phyloP scores from a whole-genome alignment of 2,329 filamentous ascomycete species.

The Fusarium devonianum region DNA sequence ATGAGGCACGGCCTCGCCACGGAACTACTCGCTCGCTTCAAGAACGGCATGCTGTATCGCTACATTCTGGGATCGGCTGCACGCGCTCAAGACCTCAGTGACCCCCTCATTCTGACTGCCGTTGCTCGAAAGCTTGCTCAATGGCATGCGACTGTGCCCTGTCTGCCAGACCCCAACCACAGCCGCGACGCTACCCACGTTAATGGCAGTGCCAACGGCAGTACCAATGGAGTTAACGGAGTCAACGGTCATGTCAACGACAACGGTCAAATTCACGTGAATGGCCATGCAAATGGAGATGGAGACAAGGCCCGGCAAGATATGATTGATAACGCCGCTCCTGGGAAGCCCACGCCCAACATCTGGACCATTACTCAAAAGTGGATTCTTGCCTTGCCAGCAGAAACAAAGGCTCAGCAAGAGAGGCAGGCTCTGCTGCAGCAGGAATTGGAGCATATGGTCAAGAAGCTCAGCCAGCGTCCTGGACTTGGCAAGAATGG shows the following conservation, averaged over 20 bases:
- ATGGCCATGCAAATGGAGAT: slow-evolving; percentile 38
- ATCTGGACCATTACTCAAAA: slow-evolving; percentile 96
- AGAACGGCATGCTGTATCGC: slow-evolving; percentile 94
- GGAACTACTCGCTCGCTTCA: slow-evolving; percentile 85
- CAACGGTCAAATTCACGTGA: slow-evolving; percentile 46
- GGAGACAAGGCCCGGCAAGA: slow-evolving; percentile 45
- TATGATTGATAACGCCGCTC: slow-evolving; percentile 60
- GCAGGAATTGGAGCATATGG: slow-evolving; percentile 74
- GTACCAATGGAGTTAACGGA: slow-evolving; percentile 39
- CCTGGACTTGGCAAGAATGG: slow-evolving; percentile 78
- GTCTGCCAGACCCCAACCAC: slow-evolving; percentile 51
- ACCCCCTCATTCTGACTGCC: slow-evolving; percentile 78
- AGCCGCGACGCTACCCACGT: slow-evolving; percentile 28
- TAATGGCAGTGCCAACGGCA: slow-evolving; percentile 50
- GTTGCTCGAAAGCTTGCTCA: slow-evolving; percentile 85
- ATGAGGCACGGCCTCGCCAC: slow-evolving; percentile 85
- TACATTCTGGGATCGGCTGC: slow-evolving; percentile 85
- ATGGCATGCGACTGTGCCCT: slow-evolving; percentile 84
- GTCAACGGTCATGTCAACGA: slow-evolving; percentile 42
- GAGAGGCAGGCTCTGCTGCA: slow-evolving; percentile 74
- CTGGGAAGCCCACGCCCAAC: slow-evolving; percentile 79
- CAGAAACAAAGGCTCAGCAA: slow-evolving; percentile 71
- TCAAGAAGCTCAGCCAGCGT: slow-evolving; percentile 75
- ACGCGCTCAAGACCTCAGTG: slow-evolving; percentile 79
- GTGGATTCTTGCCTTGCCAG: slow-evolving; percentile 89